Conservation (phyloP, 73 alveolate species). For the Paramecium sexaurelia region DNA sequence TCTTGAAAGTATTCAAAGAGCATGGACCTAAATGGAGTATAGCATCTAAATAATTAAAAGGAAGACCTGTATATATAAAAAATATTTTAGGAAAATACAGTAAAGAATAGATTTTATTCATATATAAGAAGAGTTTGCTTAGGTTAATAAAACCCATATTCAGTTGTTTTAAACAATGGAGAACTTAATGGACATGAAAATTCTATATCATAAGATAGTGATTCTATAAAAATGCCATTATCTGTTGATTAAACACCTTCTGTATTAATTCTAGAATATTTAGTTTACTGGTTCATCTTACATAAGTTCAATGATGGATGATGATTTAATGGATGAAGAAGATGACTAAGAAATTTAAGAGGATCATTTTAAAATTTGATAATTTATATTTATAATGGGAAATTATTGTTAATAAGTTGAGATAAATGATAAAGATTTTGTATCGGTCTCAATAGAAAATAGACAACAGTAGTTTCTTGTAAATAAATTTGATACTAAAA, state of each 20-base stretch:
- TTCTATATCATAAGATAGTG: too few species aligned
- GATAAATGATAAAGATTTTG: not conserved
- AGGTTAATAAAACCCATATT: not conserved
- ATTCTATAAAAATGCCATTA: not conserved
- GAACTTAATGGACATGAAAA: not conserved
- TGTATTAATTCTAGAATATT: not conserved
- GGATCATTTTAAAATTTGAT: not conserved
- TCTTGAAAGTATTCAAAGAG: not conserved
- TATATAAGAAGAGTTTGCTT: not conserved
- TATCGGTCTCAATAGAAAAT: not conserved
- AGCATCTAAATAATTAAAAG: slow-evolving; percentile 7
- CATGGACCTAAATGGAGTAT: not conserved
- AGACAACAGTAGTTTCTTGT: not conserved
- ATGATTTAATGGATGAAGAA: too few species aligned
- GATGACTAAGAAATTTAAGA: not conserved
- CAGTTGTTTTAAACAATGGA: not conserved
- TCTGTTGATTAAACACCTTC: slow-evolving; percentile 24
- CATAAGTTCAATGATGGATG: not conserved
- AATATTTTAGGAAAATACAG: slow-evolving; percentile 37
- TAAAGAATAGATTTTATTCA: slow-evolving; percentile 63
- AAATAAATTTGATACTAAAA: not conserved
- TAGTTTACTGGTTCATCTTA: not conserved
- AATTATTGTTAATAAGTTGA: not conserved
- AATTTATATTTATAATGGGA: not conserved
- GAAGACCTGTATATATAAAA: slow-evolving; percentile 34